phyloP scores from a whole-genome alignment of 441 rosid species.

The Geranium incanum region DNA sequence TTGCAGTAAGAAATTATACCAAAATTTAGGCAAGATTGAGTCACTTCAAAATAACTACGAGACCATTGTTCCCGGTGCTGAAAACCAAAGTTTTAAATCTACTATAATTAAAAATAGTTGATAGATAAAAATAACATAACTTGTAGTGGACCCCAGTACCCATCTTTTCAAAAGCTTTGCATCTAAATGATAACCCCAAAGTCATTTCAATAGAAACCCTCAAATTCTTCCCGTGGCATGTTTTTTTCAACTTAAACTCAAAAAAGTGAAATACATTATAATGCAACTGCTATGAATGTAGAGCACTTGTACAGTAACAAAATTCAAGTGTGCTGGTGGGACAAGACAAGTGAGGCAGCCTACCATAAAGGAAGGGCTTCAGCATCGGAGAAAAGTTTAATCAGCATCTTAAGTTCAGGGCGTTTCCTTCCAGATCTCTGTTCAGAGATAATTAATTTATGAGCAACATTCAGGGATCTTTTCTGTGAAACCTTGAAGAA shows the following conservation, averaged over 20 bases:
- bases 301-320: not conserved
- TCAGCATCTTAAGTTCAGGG: conserved; percentile 35
- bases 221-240: not conserved
- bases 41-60: not conserved
- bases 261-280: not conserved
- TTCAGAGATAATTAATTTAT: conserved; percentile 12
- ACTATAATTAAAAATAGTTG: not conserved
- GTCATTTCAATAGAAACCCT: not conserved
- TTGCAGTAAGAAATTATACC: not conserved
- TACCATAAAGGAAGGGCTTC: conserved; percentile 39
- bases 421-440: conserved; percentile 38
- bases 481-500: not conserved
- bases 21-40: not conserved
- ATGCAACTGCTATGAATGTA: not conserved
- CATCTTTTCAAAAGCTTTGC: not conserved
- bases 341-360: conserved; percentile 3
- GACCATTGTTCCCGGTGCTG: not conserved
- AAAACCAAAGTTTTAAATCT: not conserved
- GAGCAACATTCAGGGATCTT: conserved; percentile 18
- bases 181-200: conserved; percentile 2
- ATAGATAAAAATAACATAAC: not conserved
- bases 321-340: not conserved
- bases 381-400: conserved; percentile 35
- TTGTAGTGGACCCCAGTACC: not conserved
- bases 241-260: not conserved